Evolutionary conservation across 2,329 filamentous ascomycete species (phyloP).

Genomic region (Colletotrichum lentis): DNA sequence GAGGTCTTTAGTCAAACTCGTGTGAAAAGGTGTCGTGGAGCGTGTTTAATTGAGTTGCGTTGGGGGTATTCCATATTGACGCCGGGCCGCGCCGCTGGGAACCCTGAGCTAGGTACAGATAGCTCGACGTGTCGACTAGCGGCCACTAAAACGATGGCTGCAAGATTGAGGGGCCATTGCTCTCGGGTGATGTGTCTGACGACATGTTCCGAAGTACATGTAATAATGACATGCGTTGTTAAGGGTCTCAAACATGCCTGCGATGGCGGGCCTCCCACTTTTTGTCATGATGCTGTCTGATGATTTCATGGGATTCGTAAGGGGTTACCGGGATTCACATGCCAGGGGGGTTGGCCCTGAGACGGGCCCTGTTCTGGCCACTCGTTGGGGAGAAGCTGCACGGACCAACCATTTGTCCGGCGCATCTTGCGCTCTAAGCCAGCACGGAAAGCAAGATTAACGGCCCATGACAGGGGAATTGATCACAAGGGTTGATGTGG

Average conservation of each 20-base stretch:
- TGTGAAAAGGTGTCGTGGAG: background rate
- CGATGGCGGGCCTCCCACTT: background rate
- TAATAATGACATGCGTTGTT: background rate
- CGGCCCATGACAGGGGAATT: conserved; percentile 34
- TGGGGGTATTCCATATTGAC: conserved; percentile 15
- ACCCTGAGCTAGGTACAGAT: conserved; percentile 1
- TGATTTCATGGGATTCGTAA: conserved; percentile 14
- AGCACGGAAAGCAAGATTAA: conserved; percentile 33
- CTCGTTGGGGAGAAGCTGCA: conserved; percentile 3
- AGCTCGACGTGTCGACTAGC: background rate
- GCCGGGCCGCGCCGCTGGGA: conserved; percentile 32
- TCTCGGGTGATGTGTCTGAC: background rate
- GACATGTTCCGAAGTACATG: background rate
- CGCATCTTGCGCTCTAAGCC: conserved; percentile 24
- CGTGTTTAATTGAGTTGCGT: background rate
- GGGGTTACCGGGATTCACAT: conserved; percentile 29
- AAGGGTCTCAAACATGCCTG: background rate
- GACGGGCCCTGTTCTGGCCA: conserved; percentile 21
- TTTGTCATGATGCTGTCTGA: conserved; percentile 35
- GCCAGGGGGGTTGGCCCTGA: conserved; percentile 37
- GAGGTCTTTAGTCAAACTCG: background rate
- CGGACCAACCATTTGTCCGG: conserved; percentile 37
- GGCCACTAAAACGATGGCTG: background rate
- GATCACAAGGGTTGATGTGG: conserved; percentile 37
- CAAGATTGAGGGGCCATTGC: conserved; percentile 10